Percentiles rank a stretch among this genome's conserved stretches.
These are phyloP conservation scores for Pleurotus ostreatus DNA, from an alignment of 768 basidiomycete species.

Conservation along the genomic window DNA sequence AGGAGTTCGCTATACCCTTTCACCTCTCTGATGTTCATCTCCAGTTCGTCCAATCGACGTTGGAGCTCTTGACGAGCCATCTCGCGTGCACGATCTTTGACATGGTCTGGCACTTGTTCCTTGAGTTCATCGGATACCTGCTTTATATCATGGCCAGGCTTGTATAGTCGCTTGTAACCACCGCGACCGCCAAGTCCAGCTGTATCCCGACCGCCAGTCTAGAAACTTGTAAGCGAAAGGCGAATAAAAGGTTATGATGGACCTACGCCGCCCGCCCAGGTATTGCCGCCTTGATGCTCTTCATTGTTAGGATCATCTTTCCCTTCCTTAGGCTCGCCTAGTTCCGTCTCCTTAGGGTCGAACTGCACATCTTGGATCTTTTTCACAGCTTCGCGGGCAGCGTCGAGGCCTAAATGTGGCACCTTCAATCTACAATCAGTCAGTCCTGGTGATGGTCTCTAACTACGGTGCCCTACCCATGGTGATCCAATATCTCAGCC, in stretches of 20 bases:
- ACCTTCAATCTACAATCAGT: constrained; percentile 39
- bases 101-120: constrained; percentile 53
- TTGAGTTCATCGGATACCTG: constrained; percentile 56
- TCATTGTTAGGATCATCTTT: constrained; percentile 54
- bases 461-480: constrained; percentile 40
- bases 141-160: constrained; percentile 54
- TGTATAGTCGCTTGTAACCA: constrained; percentile 62
- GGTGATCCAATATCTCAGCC: constrained; percentile 51
- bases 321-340: constrained; percentile 57
- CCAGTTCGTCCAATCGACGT: constrained; percentile 56
- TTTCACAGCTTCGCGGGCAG: constrained; percentile 49
- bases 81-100: constrained; percentile 59
- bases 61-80: constrained; percentile 65
- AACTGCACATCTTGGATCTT: constrained; percentile 54
- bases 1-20: constrained; percentile 51
- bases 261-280: constrained; percentile 61
- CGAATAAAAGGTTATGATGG: neutral
- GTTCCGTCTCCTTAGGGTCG: constrained; percentile 43
- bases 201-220: constrained; percentile 66
- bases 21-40: constrained; percentile 55
- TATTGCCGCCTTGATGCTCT: constrained; percentile 55
- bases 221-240: neutral
- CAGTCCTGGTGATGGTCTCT: neutral
- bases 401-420: constrained; percentile 50
- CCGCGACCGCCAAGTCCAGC: constrained; percentile 66